Conservation (phyloP, 345 rosid species). For the Salix dunnii region DNA sequence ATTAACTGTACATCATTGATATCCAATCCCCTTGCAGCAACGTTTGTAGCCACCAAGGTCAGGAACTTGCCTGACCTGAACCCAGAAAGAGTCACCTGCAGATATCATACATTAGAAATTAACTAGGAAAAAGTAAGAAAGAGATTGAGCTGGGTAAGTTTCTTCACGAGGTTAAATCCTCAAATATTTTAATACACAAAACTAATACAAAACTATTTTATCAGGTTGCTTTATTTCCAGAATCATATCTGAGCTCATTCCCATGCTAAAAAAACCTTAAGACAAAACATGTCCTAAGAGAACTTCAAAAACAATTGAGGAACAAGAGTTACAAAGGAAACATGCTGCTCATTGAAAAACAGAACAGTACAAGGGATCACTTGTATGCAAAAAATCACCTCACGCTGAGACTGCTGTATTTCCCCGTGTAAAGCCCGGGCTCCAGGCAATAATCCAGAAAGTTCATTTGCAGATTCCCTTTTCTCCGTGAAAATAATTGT, state of each 20-base stretch:
- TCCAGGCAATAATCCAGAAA: constrained; percentile 76
- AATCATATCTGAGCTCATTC: neutral
- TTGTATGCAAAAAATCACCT: constrained; percentile 45
- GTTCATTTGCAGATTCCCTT: constrained; percentile 83
- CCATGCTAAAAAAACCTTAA: neutral
- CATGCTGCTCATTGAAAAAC: neutral
- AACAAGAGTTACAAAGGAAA: neutral
- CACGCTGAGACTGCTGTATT: constrained; percentile 86
- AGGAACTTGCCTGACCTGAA: constrained; percentile 87
- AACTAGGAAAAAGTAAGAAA: neutral
- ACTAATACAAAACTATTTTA: too few relatives aligned
- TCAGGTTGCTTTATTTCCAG: neutral
- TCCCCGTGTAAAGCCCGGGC: constrained; percentile 95
- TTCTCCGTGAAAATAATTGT: constrained; percentile 89
- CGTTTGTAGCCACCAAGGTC: constrained; percentile 91
- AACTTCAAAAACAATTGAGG: neutral
- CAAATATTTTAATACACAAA: neutral
- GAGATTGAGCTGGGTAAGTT: neutral
- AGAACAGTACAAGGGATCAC: neutral
- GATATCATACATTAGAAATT: constrained; percentile 10
- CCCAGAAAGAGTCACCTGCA: constrained; percentile 81
- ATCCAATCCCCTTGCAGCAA: constrained; percentile 96
- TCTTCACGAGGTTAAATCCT: neutral
- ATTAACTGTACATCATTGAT: constrained; percentile 92
- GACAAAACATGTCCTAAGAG: neutral